Evolutionary conservation across 2,329 filamentous ascomycete genomes (phyloP).

Genomic region (Diaporthe sp.): DNA sequence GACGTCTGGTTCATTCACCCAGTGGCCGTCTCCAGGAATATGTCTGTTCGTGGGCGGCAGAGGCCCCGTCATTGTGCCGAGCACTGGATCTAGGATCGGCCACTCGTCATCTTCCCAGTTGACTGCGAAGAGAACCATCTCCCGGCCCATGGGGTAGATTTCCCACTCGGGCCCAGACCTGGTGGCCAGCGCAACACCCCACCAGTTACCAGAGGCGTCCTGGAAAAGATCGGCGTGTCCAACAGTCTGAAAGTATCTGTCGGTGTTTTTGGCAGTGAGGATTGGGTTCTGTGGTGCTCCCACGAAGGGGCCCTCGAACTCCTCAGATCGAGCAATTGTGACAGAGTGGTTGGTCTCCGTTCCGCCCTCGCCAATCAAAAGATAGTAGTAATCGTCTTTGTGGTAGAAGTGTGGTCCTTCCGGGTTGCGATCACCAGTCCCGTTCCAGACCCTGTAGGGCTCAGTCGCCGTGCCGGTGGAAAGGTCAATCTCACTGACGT

Average conservation of each 20-base stretch:
- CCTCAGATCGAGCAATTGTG: conserved; percentile 58
- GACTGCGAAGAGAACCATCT: conserved; percentile 63
- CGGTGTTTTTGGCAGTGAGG: conserved; percentile 56
- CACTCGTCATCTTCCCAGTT: conserved; percentile 64
- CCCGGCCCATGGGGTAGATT: conserved; percentile 67
- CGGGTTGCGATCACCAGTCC: conserved; percentile 57
- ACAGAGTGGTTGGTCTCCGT: conserved; percentile 58
- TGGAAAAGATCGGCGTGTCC: conserved; percentile 63
- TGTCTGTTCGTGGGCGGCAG: conserved; percentile 53
- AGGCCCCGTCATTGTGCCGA: conserved; percentile 59
- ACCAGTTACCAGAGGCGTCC: conserved; percentile 63
- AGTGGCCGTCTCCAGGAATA: conserved; percentile 58
- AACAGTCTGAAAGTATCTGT: conserved; percentile 58
- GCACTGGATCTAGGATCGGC: conserved; percentile 59
- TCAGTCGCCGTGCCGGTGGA: conserved; percentile 52
- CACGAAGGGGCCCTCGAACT: conserved; percentile 60
- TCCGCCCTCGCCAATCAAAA: conserved; percentile 62
- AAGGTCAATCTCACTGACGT: conserved; percentile 52
- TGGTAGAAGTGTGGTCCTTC: conserved; percentile 62
- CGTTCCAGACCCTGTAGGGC: conserved; percentile 57
- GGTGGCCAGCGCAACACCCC: conserved; percentile 63
- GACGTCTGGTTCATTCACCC: conserved; percentile 58
- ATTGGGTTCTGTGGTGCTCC: conserved; percentile 59
- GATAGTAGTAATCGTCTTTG: conserved; percentile 60
- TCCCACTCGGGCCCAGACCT: conserved; percentile 58